phyloP scores from a whole-genome alignment of 352 stramenopile species.

The Phytophthora vignae region DNA sequence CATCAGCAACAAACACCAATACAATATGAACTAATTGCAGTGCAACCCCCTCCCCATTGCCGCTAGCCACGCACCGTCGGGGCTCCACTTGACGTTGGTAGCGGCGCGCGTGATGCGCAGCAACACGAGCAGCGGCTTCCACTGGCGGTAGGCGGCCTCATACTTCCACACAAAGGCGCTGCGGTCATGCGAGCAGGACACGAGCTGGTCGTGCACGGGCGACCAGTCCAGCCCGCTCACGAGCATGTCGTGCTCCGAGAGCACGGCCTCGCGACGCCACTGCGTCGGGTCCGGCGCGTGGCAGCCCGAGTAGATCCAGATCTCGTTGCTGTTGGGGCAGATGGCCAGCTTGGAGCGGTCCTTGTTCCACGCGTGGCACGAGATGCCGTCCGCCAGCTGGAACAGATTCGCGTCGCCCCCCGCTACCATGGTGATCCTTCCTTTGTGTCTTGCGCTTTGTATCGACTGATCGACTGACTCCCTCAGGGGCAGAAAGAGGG shows the following conservation, averaged over 20 bases:
- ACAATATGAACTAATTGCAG: neutral
- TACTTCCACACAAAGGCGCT: conserved; percentile 96
- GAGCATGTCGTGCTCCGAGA: conserved; percentile 94
- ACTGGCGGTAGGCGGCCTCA: conserved; percentile 83
- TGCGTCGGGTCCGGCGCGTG: conserved; percentile 75
- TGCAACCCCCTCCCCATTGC: too few species aligned
- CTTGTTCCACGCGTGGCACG: conserved; percentile 93
- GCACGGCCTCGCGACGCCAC: conserved; percentile 88
- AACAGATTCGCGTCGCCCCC: conserved; percentile 69
- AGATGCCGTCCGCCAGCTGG: conserved; percentile 86
- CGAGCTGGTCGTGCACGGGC: conserved; percentile 92
- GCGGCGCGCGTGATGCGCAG: conserved; percentile 93
- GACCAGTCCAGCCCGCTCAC: conserved; percentile 95
- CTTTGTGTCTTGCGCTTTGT: conserved; percentile 31
- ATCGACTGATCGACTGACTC: conserved; percentile 30
- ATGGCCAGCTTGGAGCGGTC: conserved; percentile 91
- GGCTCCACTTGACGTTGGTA: conserved; percentile 95
- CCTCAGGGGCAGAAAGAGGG: conserved; percentile 7
- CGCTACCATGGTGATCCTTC: conserved; percentile 16
- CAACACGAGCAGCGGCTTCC: conserved; percentile 93
- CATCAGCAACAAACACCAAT: conserved; percentile 1
- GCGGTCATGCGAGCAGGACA: conserved; percentile 95
- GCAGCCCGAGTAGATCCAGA: conserved; percentile 93
- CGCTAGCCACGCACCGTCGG: conserved; percentile 66
- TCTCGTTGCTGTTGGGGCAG: conserved; percentile 94